Base-by-base conservation (phyloP, 805 yeast genomes). In the Blastobotrys chiropterorum region DNA sequence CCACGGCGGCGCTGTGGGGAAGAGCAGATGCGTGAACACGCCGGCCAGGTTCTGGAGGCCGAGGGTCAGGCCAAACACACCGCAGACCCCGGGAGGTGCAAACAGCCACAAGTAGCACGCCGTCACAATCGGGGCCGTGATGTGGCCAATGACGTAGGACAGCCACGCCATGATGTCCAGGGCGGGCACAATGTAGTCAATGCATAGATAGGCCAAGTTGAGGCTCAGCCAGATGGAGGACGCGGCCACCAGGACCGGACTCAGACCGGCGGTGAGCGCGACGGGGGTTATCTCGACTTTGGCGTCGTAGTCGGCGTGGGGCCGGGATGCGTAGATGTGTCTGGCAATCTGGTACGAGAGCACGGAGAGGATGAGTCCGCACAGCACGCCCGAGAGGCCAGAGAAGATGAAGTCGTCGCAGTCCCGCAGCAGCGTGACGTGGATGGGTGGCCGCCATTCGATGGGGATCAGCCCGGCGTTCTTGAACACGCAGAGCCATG, bases 1-100 rank as follows among this genome's bases (percentile, higher is more conserved):
- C 83, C 88, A 81, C 2, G 90, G 90, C 0, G 90, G 86, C 1
- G 88, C 86, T 62, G 80, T 82, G 21, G 90, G 90, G 63, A 82
- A 72, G 3, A 74, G 46, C 38, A 84, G 62, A 63, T 83, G 88
- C 2, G 87, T 83, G 39, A 74, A 40, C 0, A 82, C 82, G 20
- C 86, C 85, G 1, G 72, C 65, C 11, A 82, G 72, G 58, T 82
- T 83, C 62, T 82, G 87, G 8, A 72, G 48, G 1, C 90, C 89
- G 43, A 83, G 57, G 0, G 80, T 73, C n/a, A 75, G 59, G 0
- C 80, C 69, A 57, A 81, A 84, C 57, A 73, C 68, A 54, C 75
- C 78, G 11, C 81, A 49, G 0, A 80, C 78, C 0, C 85, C 86
- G n/a, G 83, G 85, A 1, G 82, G 74, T 49, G 82, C 86, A 72